Evolutionary conservation across 768 basidiomycete species (phyloP).

Genomic region (Holtermanniella nyarrowii): DNA sequence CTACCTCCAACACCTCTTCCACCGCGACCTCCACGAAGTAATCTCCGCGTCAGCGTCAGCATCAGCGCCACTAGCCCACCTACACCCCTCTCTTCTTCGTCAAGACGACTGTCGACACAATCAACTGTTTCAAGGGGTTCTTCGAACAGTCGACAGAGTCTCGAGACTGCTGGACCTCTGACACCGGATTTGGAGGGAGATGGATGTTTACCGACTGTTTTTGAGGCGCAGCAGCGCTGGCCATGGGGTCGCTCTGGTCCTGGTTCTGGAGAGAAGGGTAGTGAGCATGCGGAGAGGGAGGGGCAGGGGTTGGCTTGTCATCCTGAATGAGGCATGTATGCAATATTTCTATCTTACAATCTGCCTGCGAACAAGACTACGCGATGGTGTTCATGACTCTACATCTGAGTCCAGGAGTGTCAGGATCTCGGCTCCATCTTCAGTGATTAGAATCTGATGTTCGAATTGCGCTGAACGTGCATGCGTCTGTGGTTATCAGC

Average conservation of each 20-base stretch:
- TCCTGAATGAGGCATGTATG: too few relatives aligned
- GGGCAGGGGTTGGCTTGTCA: background rate
- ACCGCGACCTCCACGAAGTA: background rate
- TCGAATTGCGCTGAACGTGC: conserved; percentile 77
- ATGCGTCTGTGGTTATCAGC: conserved; percentile 50
- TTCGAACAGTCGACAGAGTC: background rate
- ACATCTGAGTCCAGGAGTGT: conserved; percentile 43
- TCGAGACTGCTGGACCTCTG: background rate
- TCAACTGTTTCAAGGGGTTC: background rate
- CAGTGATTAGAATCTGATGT: conserved; percentile 77
- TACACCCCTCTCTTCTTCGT: background rate
- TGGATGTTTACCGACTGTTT: background rate
- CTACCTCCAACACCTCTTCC: background rate
- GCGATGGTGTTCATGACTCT: too few relatives aligned
- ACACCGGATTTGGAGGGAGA: background rate
- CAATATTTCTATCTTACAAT: too few relatives aligned
- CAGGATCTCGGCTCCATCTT: conserved; percentile 65
- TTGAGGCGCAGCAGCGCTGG: background rate
- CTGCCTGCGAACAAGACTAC: too few relatives aligned
- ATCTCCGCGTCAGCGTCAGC: background rate
- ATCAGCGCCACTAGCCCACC: too few relatives aligned
- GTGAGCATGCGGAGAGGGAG: background rate
- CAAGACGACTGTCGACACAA: background rate
- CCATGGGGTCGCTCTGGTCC: background rate
- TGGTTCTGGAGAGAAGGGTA: background rate